These are phyloP conservation scores for Sesbania bispinosa DNA, from an alignment of 306 rosid species.

Conservation along the genomic window DNA sequence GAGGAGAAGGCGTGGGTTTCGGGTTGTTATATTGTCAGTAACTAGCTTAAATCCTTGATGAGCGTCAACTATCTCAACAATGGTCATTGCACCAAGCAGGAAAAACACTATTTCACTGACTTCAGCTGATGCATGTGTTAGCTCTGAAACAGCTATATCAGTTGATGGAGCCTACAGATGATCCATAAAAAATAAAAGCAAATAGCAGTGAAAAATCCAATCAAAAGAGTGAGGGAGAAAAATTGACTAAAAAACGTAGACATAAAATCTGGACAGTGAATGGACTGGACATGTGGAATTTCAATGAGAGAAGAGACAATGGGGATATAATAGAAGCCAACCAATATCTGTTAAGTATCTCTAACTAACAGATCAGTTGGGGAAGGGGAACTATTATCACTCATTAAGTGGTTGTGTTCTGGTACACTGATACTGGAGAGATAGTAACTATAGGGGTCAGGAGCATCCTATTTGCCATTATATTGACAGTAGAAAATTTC, in stretches of 20 bases:
- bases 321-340: background rate
- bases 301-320: background rate
- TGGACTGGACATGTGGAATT: constrained; percentile 10
- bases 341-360: background rate
- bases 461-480: no score
- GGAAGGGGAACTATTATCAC: background rate
- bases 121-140: constrained; percentile 84
- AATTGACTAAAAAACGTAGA: background rate
- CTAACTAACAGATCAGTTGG: background rate
- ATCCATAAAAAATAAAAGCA: constrained; percentile 2
- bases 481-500: no score
- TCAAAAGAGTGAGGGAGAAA: background rate
- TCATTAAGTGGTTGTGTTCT: background rate
- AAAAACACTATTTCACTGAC: constrained; percentile 96
- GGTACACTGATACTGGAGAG: background rate
- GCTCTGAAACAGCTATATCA: constrained; percentile 84
- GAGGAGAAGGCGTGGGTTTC: constrained; percentile 82
- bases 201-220: constrained; percentile 1
- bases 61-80: constrained; percentile 87
- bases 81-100: constrained; percentile 97
- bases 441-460: background rate
- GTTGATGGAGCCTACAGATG: constrained; percentile 84
- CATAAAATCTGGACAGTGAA: background rate
- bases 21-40: constrained; percentile 86
- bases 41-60: constrained; percentile 99